Base-by-base conservation (phyloP, 2,329 filamentous ascomycete species). In the Chaetomiaceae sp. region DNA sequence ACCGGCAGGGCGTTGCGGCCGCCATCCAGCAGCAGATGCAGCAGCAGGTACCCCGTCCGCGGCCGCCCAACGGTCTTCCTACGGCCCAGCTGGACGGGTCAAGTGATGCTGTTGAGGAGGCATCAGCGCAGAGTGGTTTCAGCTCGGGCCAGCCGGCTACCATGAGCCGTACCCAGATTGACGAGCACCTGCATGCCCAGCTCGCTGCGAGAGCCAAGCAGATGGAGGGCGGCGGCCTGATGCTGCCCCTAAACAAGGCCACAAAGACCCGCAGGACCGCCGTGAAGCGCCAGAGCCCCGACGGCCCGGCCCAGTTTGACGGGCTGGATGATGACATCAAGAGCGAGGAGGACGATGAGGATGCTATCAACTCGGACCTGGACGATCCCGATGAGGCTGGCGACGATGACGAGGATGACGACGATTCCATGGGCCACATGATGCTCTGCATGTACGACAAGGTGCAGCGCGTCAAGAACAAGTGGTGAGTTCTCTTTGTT, bases 371-470 rank as follows among this genome's bases (percentile, higher is more conserved):
- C 71, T 97, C 94, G 0, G 94, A 99, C 65, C 83, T 99, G 3
- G 94, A 99, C 67, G 94, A 99, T 66, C 84, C 91, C 0, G 91
- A 97, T 58, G 94, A 97, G 57, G 85, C 89, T 11, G 73, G 83
- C 17, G 85, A 88, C 27, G 90, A 94, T 22, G 89, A 92, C 22
- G 89, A 94, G 31, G 91, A 94, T 47, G 89, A 91, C 14, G 90
- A 95, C 56, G 91, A 95, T 39, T 82, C 85, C 33, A 82, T 88
- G 60, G 85, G 87, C 1, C 88, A 95, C 63, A 91, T 95, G 68
- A 97, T 99, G 89, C 84, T 99, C 37, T 99, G 94, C 76, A 96
- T 95, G 69, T 99, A 99, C 69, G 94, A 99, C 76, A 99, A 99
- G 76, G 94, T 99, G 9, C 92, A 97, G 73, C 82, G 94, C 44